Percentiles rank a stretch among this genome's conserved stretches.
Conservation (phyloP, 1,284 basidiomycete genomes). For the Trichosporon faecale region DNA sequence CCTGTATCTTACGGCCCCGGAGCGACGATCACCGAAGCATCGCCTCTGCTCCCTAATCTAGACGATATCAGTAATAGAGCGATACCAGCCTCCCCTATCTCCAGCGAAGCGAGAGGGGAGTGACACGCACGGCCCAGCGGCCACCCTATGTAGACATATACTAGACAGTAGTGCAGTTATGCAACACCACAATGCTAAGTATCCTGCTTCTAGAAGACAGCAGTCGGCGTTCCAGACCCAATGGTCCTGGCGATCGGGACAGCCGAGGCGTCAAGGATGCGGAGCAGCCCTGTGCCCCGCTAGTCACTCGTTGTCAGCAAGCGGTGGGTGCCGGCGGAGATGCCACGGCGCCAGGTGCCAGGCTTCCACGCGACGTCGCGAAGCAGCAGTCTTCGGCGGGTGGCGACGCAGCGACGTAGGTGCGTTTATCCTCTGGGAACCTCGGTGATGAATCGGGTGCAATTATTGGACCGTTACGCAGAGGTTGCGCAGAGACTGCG, state of each 20-base stretch:
- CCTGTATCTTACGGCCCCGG: not conserved
- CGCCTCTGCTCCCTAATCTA: not conserved
- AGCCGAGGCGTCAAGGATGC: no score
- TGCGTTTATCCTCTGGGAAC: not conserved
- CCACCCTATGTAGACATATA: not conserved
- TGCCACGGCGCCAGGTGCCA: no score
- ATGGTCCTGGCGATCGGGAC: no score
- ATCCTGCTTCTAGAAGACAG: not conserved
- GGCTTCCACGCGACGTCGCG: not conserved
- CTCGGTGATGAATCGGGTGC: not conserved
- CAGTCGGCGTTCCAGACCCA: not conserved
- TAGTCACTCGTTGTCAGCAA: no score
- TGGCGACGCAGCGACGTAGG: not conserved
- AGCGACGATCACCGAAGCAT: slow-evolving; percentile 4
- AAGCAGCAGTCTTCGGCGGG: not conserved
- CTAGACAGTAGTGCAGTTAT: not conserved
- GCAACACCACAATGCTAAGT: not conserved
- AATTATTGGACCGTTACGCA: no score
- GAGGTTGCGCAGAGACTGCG: not conserved
- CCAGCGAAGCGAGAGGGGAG: not conserved
- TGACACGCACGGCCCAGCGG: not conserved
- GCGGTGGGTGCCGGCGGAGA: no score
- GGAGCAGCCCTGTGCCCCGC: no score
- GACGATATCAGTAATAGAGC: not conserved
- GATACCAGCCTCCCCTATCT: not conserved